Conservation (phyloP, 2,329 filamentous ascomycete genomes). For the Sphaerostilbella broomeana region DNA sequence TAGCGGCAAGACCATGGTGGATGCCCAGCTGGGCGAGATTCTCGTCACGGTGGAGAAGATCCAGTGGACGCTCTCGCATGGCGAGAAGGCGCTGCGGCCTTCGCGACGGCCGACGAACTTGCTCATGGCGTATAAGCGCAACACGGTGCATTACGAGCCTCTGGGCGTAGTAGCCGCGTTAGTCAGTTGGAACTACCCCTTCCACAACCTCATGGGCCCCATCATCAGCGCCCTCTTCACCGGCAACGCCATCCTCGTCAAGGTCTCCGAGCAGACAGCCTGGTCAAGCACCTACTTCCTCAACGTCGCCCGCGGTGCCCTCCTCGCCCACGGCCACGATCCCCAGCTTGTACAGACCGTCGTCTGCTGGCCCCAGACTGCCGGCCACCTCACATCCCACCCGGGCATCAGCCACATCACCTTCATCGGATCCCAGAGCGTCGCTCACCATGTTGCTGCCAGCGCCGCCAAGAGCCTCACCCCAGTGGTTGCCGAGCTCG, state of each 20-base stretch:
- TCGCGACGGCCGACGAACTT: conserved; percentile 77
- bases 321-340: conserved; percentile 76
- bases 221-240: conserved; percentile 86
- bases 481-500: conserved; percentile 83
- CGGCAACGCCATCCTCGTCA: conserved; percentile 87
- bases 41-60: conserved; percentile 91
- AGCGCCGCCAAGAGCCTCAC: conserved; percentile 82
- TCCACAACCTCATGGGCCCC: conserved; percentile 90
- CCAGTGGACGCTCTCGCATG: conserved; percentile 87
- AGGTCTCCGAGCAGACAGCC: conserved; percentile 90
- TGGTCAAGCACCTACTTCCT: conserved; percentile 86
- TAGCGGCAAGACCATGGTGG: conserved; percentile 92
- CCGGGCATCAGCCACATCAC: conserved; percentile 80
- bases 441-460: conserved; percentile 81
- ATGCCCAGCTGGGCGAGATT: conserved; percentile 90
- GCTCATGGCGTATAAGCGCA: conserved; percentile 92
- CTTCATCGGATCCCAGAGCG: conserved; percentile 85
- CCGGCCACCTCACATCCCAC: conserved; percentile 77
- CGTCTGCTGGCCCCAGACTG: conserved; percentile 80
- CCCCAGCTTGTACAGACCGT: conserved; percentile 76
- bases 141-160: conserved; percentile 84
- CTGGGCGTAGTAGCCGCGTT: conserved; percentile 87
- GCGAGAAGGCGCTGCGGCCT: conserved; percentile 69
- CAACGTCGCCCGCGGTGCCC: conserved; percentile 68
- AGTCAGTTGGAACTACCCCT: conserved; percentile 95